Conservation (phyloP, 148 eudicot genomes). For the Suaeda aralocaspica region DNA sequence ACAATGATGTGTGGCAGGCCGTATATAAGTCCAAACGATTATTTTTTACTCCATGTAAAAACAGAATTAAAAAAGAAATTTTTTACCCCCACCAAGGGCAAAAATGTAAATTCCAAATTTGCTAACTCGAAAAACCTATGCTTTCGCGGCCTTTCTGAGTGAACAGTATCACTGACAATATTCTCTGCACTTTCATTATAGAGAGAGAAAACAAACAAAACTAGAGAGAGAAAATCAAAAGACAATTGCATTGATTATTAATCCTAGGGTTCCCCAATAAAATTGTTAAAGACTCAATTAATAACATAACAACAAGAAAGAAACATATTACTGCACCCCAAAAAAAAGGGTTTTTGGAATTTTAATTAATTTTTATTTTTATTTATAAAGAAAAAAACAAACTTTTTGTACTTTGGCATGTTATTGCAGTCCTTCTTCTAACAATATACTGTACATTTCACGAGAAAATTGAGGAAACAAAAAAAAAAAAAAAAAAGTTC, state of each 20-base stretch:
- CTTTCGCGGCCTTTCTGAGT: constrained; percentile 38
- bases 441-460: constrained; percentile 10
- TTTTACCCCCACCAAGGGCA: too few relatives aligned
- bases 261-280: constrained; percentile 17
- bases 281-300: not conserved
- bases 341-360: not conserved
- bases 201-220: constrained; percentile 21
- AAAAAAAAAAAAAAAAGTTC: not conserved
- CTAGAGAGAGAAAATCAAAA: not conserved
- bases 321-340: not conserved
- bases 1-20: too few relatives aligned
- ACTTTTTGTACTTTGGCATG: not conserved
- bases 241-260: constrained; percentile 18
- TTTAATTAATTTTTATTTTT: not conserved
- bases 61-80: too few relatives aligned
- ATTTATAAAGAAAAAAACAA: not conserved
- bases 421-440: not conserved
- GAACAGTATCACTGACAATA: constrained; percentile 38
- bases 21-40: too few relatives aligned
- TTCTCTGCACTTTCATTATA: constrained; percentile 32
- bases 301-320: not conserved
- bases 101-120: not conserved
- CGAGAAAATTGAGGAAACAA: constrained; percentile 20
- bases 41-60: too few relatives aligned
- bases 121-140: constrained; percentile 18